Evolutionary conservation across 2,329 filamentous ascomycete species (phyloP).

Genomic region (Malbranchea zuffiana): DNA sequence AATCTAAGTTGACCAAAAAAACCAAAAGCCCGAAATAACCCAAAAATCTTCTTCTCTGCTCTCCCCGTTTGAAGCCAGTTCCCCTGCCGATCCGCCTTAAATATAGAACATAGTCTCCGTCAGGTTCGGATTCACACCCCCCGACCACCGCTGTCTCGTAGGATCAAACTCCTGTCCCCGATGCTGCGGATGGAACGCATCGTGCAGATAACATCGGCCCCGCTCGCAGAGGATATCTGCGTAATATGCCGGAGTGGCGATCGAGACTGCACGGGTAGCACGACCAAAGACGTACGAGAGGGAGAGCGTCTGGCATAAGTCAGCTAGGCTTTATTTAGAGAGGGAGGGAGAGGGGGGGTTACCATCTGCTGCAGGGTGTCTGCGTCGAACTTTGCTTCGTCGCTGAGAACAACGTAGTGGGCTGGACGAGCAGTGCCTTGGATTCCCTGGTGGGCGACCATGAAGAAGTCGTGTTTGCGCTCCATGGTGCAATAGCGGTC

Average conservation of each 20-base stretch:
- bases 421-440: constrained; percentile 75
- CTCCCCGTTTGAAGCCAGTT: too few species aligned
- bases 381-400: constrained; percentile 47
- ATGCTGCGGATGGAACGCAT: constrained; percentile 7
- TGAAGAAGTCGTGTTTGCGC: constrained; percentile 68
- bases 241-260: constrained; percentile 83
- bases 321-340: constrained; percentile 56
- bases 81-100: too few species aligned
- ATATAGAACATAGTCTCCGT: constrained; percentile 31
- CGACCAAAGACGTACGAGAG: constrained; percentile 75
- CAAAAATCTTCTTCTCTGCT: not conserved
- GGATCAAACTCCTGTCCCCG: constrained; percentile 39
- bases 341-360: constrained; percentile 15
- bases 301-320: constrained; percentile 29
- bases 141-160: constrained; percentile 7
- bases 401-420: constrained; percentile 65
- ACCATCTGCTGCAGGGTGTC: constrained; percentile 31
- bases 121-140: constrained; percentile 22
- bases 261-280: constrained; percentile 73
- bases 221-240: constrained; percentile 76
- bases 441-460: constrained; percentile 68
- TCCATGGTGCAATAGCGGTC: constrained; percentile 71
- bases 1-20: too few species aligned
- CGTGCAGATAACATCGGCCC: constrained; percentile 55
- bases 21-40: too few species aligned